Evolutionary conservation across 129 eudicot species (phyloP).

Genomic region (Flaveria bidentis): DNA sequence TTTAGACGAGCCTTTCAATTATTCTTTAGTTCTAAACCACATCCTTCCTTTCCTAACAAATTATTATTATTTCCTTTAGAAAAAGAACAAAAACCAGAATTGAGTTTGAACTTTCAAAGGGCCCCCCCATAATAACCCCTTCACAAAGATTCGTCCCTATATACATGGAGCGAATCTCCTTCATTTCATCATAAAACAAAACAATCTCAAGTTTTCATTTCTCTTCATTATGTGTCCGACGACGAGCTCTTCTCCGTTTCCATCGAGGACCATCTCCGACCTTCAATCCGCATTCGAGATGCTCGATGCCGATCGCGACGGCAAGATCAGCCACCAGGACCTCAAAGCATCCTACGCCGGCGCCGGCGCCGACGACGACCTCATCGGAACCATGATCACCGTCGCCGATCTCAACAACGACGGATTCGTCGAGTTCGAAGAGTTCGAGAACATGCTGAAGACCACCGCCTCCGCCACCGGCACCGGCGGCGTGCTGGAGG

Average conservation of each 20-base stretch:
- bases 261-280: constrained; percentile 32
- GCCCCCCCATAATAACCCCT: too few species aligned
- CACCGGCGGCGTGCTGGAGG: constrained; percentile 54
- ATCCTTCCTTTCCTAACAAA: too few species aligned
- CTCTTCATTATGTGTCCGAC: constrained; percentile 59
- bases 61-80: too few species aligned
- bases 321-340: constrained; percentile 70
- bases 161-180: too few species aligned
- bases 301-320: constrained; percentile 80
- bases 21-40: too few species aligned
- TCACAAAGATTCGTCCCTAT: too few species aligned
- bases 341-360: constrained; percentile 51
- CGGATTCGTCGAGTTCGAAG: constrained; percentile 76
- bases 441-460: constrained; percentile 67
- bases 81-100: too few species aligned
- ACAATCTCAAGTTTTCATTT: background rate
- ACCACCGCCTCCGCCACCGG: background rate
- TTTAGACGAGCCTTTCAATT: too few species aligned
- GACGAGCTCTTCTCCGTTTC: constrained; percentile 34
- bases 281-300: constrained; percentile 70
- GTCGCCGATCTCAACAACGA: constrained; percentile 67
- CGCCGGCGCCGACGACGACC: constrained; percentile 47
- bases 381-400: constrained; percentile 68
- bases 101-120: too few species aligned
- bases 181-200: too few species aligned